Evolutionary conservation across 805 yeast genomes (phyloP), one percentile per base, ranked within the genome.

Genomic region (Myxozyma nipponensis): DNA sequence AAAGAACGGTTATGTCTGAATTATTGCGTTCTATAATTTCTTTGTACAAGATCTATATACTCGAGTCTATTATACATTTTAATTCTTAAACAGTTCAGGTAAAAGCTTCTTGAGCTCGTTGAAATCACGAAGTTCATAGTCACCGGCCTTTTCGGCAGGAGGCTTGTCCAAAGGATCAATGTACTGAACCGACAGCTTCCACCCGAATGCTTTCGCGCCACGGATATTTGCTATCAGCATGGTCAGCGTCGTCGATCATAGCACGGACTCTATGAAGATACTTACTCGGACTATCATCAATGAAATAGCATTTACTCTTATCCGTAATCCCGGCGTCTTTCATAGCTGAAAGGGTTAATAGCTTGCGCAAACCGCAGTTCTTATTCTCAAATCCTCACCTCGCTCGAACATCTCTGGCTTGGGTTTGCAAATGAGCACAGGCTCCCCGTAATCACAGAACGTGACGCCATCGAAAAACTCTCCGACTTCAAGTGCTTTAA

Each of bases 401-500:
- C 73, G 76, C 34, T 77, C 75, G 63, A 82, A 91, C 61, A 83
- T 81, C 47, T 69, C 73, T 18, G 73, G 70, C 81, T 86, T 86
- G n/a, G 98, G 98, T 69, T 91, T 91, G 70, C 98, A 93, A 28
- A 83, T 70, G 50, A 91, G 74, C 48, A 79, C 81, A 44, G 72
- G 63, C 43, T 80, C 72, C 13, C 65, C 58, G 65, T 93, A 93
- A 69, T 93, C 95, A 70, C 98, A 93, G 68, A 72, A 91, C 1
- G 97, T 88, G 59, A 93, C 76, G 0, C 56, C 98, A 58, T 91
- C 98, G 65, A 93, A 90, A 47, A 88, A 65, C 65, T 90, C 96
- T n/a, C 91, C 97, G 25, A 91, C 66, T 1, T 96, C 97, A 43
- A 91, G 72, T 42, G 91, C 72, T 39, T 81, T 76, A 18, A 89